Base-by-base conservation (phyloP, 2,329 filamentous ascomycete genomes). In the Ascosphaera apis region DNA sequence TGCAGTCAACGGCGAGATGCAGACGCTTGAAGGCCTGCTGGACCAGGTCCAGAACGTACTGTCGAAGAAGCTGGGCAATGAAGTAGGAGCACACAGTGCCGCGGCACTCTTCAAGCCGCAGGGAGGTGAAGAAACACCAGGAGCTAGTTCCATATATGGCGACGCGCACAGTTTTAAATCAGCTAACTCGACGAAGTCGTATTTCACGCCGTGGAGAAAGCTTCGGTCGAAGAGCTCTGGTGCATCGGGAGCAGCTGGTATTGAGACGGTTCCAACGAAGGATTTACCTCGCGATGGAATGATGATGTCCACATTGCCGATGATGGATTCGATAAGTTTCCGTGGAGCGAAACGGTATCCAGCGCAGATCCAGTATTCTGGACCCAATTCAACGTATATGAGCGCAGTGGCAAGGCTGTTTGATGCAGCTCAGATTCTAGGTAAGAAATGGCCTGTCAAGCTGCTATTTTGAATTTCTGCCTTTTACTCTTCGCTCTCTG, bases 331-430 rank as follows among this genome's bases (percentile, higher is more conserved):
- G 2, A 57, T 61, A 8, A 73, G 67, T 31, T 73, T 70, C 40
- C 69, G 72, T 28, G 73, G 79, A 42, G 64, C 72, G 7, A 83
- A 77, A 57, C 67, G 78, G 37, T 77, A 86, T 50, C 57, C 82
- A 2, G 60, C 59, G 13, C 69, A 70, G 38, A 63, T 78, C 36
- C 66, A 71, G 41, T 91, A 86, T 46, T 67, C 72, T 21, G 88
- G 88, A 0, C 83, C 84, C 2, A 80, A 93, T 54, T 74, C 78
- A 17, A 70, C 76, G 44, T 98, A 98, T 53, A 93, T 95, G 82
- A 70, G 72, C 46, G 78, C 83, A 43, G 63, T 98, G 50, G 86
- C 84, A 45, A 73, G 77, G 46, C 60, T 98, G 44, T 98, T 91
- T 54, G 88, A 95, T 59, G 82, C 84, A 43, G 86, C 75, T 37